Base-by-base conservation (phyloP, 441 rosid genomes). In the Mallotus japonicus region DNA sequence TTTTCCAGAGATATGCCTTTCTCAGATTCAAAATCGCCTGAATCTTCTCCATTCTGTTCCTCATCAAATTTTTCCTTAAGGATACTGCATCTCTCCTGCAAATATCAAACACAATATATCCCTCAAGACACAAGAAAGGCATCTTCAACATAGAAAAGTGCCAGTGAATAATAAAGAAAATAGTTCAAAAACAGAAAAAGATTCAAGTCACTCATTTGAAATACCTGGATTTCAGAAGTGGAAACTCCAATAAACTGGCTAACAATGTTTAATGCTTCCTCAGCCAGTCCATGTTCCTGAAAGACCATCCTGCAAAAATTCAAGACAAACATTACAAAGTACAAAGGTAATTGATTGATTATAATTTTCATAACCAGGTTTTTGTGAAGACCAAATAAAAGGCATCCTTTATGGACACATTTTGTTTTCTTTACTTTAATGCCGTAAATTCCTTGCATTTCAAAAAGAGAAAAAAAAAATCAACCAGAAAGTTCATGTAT, bases 71-170 rank as follows among this genome's bases (percentile, higher is more conserved):
- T 91, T 75, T 86, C 87, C 81, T 80, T 73, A 1, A 93, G 90
- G 19, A 62, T 71, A 74, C 72, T 83, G 78, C 86, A 88, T 47
- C 99, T 80, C 37, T 86, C 97, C 97, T 92, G 86, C 80, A 85
- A 63, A 81, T 62, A 61, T 59, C 78, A 85, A 71, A 76, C 46
- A 69, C 20, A 74, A 75, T 64, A 61, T 32, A 66, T 63, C 67
- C 55, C 67, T 65, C 68, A 28, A 62, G 62, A 42, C 46, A 50
- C 22, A 50, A 22, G 69, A 65, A 76, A 60, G 57, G 65, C 32
- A 63, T 76, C 75, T 73, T 68, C n/a, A 75, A 40, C 32, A 61
- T 64, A 55, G 51, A 0, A 54, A 55, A 64, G 46, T 20, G n/a
- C 60, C 73, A 77, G 46, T 51, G n/a, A 28, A 28, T 28, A 68